Percentiles rank a stretch among this genome's conserved stretches.
Conservation (phyloP, 352 stramenopile genomes). For the Phytopythium cucurbitacearum region DNA sequence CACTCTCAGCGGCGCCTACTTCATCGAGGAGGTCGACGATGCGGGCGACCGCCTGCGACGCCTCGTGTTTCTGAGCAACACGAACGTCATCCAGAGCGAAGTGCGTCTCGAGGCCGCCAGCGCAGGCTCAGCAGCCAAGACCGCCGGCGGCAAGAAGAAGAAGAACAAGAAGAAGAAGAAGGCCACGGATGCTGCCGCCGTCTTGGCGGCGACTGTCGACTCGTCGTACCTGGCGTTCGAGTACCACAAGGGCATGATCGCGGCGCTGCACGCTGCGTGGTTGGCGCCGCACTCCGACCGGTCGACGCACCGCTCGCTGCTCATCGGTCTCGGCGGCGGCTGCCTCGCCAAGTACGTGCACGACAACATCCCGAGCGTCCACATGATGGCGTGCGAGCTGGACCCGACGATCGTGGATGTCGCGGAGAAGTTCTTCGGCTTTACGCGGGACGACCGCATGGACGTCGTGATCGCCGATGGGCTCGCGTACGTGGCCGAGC, state of each 20-base stretch:
- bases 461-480: constrained; percentile 44
- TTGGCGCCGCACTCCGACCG: constrained; percentile 10
- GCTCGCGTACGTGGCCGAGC: constrained; percentile 26
- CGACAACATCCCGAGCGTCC: constrained; percentile 38
- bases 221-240: constrained; percentile 63
- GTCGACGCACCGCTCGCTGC: constrained; percentile 25
- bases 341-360: constrained; percentile 64
- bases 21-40: constrained; percentile 65
- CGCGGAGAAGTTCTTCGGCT: constrained; percentile 68
- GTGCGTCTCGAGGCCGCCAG: constrained; percentile 32
- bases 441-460: constrained; percentile 39
- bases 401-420: constrained; percentile 55
- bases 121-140: constrained; percentile 1
- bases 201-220: constrained; percentile 33
- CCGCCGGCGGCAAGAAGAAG: constrained; percentile 39
- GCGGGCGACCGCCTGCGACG: constrained; percentile 42
- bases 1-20: constrained; percentile 52
- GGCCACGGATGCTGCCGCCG: constrained; percentile 1
- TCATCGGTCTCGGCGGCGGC: constrained; percentile 73
- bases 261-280: constrained; percentile 40
- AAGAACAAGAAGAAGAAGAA: constrained; percentile 51
- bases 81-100: constrained; percentile 75
- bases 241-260: constrained; percentile 78
- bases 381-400: constrained; percentile 62
- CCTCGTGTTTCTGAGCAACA: constrained; percentile 73